Evolutionary conservation across 306 rosid genomes (phyloP), one percentile per base, ranked within the genome.

Genomic region (Quercus rubra): DNA sequence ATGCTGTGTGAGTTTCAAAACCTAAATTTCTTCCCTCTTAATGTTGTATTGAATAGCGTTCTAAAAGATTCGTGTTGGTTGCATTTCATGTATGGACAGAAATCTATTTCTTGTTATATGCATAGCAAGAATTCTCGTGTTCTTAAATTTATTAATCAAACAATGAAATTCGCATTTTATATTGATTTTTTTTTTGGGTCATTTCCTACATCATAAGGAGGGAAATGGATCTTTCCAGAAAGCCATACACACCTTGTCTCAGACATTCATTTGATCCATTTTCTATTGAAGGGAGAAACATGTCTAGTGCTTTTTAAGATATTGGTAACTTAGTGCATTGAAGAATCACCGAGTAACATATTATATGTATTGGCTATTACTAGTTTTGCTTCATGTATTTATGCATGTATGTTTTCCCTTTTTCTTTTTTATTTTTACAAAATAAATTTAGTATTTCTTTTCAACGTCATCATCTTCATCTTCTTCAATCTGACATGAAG

Each of bases 1-100:
- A 92, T 94, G 98, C 85, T 92, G 49, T 94, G 98, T 94, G 74
- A 92, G 98, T 90, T 71, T 57, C 20, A 51, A 57, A 82, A 54
- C 77, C 71, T 66, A 31, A 69, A 33, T 63, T 49, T 55, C 54
- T 78, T 78, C 21, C 12, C 59, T 64, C 25, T 3, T 7, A 49
- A 57, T 79, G 73, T 31, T 77, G 49, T 74, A 81, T 70, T 49
- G 54, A 67, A 77, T 83, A 58, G 55, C 78, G 25, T 81, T 9
- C 25, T 33, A 35, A 81, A 74, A 71, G 2, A 71, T 81, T 41
- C 68, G 69, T 72, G 11, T 25, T 54, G 54, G 64, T 74, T 75
- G n/a, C 71, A 13, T 49, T 74, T 30, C 76, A 70, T 71, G 67
- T 17, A 51, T 59, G 4, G 73, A 20, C 56, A 78, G 46, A n/a